Conservation (phyloP, 352 stramenopile genomes). For the Globisporangium acanthophoron region DNA sequence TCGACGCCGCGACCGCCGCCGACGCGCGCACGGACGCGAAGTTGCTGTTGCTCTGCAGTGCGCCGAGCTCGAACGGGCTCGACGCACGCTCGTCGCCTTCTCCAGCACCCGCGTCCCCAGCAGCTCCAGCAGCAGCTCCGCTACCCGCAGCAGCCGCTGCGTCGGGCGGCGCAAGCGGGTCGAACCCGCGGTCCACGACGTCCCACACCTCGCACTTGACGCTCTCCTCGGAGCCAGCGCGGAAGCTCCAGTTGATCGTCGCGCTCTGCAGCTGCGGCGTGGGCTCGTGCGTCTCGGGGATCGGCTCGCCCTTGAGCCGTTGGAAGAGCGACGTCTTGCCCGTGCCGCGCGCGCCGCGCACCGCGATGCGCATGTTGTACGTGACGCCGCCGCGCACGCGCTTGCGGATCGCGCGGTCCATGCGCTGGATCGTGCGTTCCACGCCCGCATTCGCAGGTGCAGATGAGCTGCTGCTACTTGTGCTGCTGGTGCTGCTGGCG, state of each 20-base stretch:
- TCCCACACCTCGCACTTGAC: constrained; percentile 91
- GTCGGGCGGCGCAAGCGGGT: constrained; percentile 8
- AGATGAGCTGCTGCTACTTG: too few species aligned
- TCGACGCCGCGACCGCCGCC: constrained; percentile 18
- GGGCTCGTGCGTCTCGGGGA: constrained; percentile 57
- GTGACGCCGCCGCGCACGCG: constrained; percentile 76
- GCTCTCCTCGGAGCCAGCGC: constrained; percentile 60
- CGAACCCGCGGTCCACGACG: constrained; percentile 82
- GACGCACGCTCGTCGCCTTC: background rate
- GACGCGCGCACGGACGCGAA: constrained; percentile 19
- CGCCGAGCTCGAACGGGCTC: constrained; percentile 20
- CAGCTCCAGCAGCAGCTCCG: constrained; percentile 6
- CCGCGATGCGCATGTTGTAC: constrained; percentile 92
- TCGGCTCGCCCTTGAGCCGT: constrained; percentile 73
- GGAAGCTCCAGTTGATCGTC: constrained; percentile 85
- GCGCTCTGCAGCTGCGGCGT: constrained; percentile 85
- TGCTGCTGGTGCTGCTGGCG: background rate
- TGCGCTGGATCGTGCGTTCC: constrained; percentile 69
- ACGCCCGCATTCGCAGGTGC: constrained; percentile 13
- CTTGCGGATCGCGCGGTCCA: constrained; percentile 77
- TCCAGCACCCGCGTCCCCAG: background rate
- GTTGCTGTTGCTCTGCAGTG: constrained; percentile 8
- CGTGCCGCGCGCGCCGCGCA: constrained; percentile 76
- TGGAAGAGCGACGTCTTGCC: constrained; percentile 89
- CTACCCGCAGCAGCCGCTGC: too few species aligned